A percentile compares a stretch with the other conserved stretches of the same genome.
Evolutionary conservation across 495 filamentous ascomycete species (phyloP).

Genomic region (Penicillium malachiteum): DNA sequence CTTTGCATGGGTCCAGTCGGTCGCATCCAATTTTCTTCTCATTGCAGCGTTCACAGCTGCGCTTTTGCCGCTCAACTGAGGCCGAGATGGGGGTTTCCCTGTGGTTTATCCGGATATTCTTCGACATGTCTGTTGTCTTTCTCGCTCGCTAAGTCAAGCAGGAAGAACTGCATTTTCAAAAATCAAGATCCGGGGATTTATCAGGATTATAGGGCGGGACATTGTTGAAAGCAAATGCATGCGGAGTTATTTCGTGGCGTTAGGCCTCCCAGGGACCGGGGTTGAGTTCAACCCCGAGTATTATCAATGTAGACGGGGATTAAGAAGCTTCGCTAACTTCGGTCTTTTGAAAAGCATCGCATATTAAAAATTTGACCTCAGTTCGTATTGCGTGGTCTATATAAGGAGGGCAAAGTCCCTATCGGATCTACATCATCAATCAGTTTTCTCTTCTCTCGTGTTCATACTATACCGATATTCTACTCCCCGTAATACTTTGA

Average conservation of each 20-base stretch:
- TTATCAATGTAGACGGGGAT: background rate
- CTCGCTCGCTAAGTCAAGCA: background rate
- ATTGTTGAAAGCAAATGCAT: background rate
- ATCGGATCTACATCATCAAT: background rate
- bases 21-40: conserved; percentile 21
- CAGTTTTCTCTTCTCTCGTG: background rate
- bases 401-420: background rate
- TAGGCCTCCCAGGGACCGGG: background rate
- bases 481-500: background rate
- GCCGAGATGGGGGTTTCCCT: background rate
- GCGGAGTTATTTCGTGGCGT: background rate
- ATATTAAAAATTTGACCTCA: background rate
- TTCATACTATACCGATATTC: background rate
- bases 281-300: background rate
- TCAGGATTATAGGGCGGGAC: background rate
- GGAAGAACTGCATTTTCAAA: background rate
- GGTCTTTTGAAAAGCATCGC: no score
- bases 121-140: background rate
- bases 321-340: background rate
- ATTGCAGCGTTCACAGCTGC: conserved; percentile 7
- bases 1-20: conserved; percentile 58
- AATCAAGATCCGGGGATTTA: no score
- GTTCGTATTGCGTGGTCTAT: background rate
- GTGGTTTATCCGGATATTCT: background rate
- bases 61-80: background rate